Evolutionary conservation across 1,139 yeast genomes (phyloP).

Genomic region (Eremothecium cymbalariae): DNA sequence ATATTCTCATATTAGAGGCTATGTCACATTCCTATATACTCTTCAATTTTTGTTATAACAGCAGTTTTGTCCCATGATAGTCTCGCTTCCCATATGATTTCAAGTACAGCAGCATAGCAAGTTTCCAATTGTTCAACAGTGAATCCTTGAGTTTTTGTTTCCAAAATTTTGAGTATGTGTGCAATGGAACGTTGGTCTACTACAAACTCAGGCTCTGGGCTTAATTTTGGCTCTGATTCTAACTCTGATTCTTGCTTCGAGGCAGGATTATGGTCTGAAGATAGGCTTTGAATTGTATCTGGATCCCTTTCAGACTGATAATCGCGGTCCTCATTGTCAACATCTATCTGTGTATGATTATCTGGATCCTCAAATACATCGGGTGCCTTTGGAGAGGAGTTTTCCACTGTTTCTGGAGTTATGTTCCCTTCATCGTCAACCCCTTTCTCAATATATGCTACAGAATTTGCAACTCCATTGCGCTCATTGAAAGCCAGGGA

Average conservation of each 20-base stretch:
- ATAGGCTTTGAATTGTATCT: too few relatives aligned
- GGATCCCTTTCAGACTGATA: too few relatives aligned
- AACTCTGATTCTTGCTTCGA: constrained; percentile 20
- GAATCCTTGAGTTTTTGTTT: constrained; percentile 39
- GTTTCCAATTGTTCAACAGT: constrained; percentile 70
- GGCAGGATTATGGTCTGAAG: neutral
- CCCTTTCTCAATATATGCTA: neutral
- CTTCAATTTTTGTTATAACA: constrained; percentile 22
- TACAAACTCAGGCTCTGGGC: constrained; percentile 20
- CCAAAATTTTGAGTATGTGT: constrained; percentile 30
- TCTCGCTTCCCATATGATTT: constrained; percentile 66
- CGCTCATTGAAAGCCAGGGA: neutral
- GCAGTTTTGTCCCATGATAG: constrained; percentile 55
- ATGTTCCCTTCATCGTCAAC: constrained; percentile 2
- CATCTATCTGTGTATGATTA: too few relatives aligned
- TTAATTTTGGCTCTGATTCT: constrained; percentile 10
- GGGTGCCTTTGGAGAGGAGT: neutral
- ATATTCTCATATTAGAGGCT: neutral
- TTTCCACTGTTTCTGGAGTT: constrained; percentile 2
- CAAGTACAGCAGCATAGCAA: constrained; percentile 63
- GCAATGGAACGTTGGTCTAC: constrained; percentile 33
- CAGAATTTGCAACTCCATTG: neutral
- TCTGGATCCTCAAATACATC: neutral
- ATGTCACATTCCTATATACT: constrained; percentile 3
- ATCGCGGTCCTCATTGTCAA: too few relatives aligned